Evolutionary conservation across 2,329 filamentous ascomycete genomes (phyloP).

Genomic region (Colletotrichum cordylinicola): DNA sequence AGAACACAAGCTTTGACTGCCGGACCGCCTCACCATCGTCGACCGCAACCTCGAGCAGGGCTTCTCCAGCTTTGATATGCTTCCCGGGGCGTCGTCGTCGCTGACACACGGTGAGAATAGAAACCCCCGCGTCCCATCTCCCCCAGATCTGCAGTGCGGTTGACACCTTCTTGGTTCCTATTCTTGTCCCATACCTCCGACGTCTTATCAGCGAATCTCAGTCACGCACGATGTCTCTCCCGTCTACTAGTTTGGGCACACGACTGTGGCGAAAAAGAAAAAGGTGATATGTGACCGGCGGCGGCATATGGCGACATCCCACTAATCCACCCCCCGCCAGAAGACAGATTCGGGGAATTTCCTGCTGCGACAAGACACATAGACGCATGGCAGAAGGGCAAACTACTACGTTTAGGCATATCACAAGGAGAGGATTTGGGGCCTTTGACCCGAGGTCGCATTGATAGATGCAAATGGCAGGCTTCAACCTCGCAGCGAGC

Average conservation of each 20-base stretch:
- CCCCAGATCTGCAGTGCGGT: background rate
- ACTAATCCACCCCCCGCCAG: background rate
- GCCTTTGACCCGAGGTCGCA: background rate
- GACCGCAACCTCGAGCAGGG: background rate
- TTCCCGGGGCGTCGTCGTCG: background rate
- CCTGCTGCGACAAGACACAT: background rate
- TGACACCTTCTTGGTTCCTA: background rate
- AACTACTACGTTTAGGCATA: background rate
- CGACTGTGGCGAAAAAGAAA: background rate
- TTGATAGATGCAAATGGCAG: background rate
- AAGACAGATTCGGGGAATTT: background rate
- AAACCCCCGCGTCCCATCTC: background rate
- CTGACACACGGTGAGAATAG: background rate
- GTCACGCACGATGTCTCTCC: background rate
- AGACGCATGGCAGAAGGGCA: background rate
- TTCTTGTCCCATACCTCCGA: background rate
- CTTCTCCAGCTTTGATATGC: background rate
- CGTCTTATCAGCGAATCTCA: background rate
- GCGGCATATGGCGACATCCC: background rate
- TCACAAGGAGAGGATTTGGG: background rate
- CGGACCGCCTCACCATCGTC: background rate
- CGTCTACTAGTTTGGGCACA: background rate
- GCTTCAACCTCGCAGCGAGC: background rate
- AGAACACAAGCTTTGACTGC: background rate
- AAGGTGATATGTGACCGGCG: background rate